Evolutionary conservation across 257 asterid species (phyloP), one percentile per base, ranked within the genome.

Genomic region (Nicotiana paniculata): DNA sequence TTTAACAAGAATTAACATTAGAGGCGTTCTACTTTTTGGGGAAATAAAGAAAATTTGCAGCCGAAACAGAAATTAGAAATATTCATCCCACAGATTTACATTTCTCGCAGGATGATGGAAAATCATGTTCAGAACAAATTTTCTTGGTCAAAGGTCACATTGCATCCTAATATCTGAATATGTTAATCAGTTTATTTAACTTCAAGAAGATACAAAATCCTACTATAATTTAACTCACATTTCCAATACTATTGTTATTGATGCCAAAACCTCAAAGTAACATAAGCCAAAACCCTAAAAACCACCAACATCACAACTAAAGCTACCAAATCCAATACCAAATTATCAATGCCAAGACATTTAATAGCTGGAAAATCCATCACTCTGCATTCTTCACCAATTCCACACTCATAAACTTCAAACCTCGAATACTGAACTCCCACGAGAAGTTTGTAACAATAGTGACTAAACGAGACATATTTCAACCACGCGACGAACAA

Each of bases 201-300:
- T 64, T 86, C 2, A 68, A 37, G 79, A 77, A 80, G 48, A 46
- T 46, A 51, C 55, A 39, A 37, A 32, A 64, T 28, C n/a, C 16
- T 67, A 21, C 24, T 21, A 21, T 21, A 9, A 6, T 17, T 0
- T 3, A 53, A 80, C 57, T 16, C 57, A 5, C 9, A 7, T 63
- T 17, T 43, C 48, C 8, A 43, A 43, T 43, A 43, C 80, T 16
- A 66, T 43, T 7, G 70, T 91, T 72, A 93, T 57, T 83, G 90
- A 86, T 83, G 88, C 59, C 88, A 83, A 48, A 91, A 37, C 90
- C 95, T 93, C 86, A 95, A 84, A 81, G 94, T 95, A 24, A 90
- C 87, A 85, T 91, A 95, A 65, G 97, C 97, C 86, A 93, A 81
- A 43, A 92, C 54, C 89, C 97, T 93, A 77, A 88, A 95, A 75